Evolutionary conservation across 2,329 filamentous ascomycete species (phyloP), one percentile per base, ranked within the genome.

Genomic region (Aspergillus neoniger): DNA sequence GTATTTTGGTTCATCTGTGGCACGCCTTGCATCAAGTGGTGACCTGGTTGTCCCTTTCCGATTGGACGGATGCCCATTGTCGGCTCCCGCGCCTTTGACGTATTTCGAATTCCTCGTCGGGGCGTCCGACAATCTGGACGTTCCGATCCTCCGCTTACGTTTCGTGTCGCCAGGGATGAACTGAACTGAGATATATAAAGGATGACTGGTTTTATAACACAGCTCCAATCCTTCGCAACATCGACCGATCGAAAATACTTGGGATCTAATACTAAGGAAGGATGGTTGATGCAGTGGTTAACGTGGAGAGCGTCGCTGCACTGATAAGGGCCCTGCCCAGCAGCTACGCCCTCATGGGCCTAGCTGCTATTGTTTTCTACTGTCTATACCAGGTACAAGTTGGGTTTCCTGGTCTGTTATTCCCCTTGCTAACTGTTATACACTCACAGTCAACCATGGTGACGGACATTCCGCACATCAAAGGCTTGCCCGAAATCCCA

Each of bases 391-490:
- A 32, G n/a, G 47, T 50, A 28, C 25, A 21, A 7, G 47, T 17
- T n/a, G 15, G 12, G n/a, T 30, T n/a, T 19, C 25, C 17, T 44
- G 19, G 21, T 4, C 4, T 32, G 8, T 32, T 10, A 1, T 10
- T n/a, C 4, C 15, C n/a, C 17, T 25, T 50, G 47, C 28, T 50
- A 17, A 50, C 47, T 5, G 12, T 19, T 49, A 15, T 15, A 14
- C 44, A 10, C 5, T 15, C 0, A 28, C 25, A 50, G 47, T n/a
- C 47, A 32, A 50, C 47, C 5, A 50, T 50, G 47, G n/a, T 50
- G 25, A 86, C 84, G 5, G 83, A 86, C 58, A 79, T 79, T 0
- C 80, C 84, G 6, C 81, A 82, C 64, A 85, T 86, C 69, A 84
- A 84, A 68, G 80, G 80, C 12, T 73, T 86, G 1, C 83, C 84